Base-by-base conservation (phyloP, 345 rosid genomes). In the Erodium maritimum region DNA sequence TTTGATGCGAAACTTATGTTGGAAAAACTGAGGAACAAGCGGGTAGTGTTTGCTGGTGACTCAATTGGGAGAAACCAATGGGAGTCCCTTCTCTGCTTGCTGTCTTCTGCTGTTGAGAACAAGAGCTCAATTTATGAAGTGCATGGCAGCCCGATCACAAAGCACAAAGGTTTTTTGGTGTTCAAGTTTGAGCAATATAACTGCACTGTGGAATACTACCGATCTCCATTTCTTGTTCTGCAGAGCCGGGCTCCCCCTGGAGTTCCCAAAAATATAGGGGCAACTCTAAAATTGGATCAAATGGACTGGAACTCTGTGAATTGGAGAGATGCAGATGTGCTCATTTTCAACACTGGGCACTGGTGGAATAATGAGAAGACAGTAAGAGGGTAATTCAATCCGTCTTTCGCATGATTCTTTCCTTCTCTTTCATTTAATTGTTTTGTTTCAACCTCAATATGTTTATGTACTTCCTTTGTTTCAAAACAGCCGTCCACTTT, bases 361-460 rank as follows among this genome's bases (percentile, higher is more conserved):
- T 93, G 96, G 99, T 89, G 96, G 96, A 89, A 86, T 69, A 71
- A 83, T 2, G 96, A 86, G 82, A 93, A 93, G 81, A 93, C 99
- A 22, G 69, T 80, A 29, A 82, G 91, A 77, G 83, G 84, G 99
- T 93, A 77, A 74, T 62, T 45, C 33, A 17, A 56, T 65, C 24
- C 6, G 56, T 20, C 60, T 16, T 11, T 62, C 34, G 8, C 12
- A 25, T 46, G 50, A 42, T 0, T 25, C 23, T 57, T 29, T 29
- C 9, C 5, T 29, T 29, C 9, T 29, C 5, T 29, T 29, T 29
- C 5, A 29, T 29, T 29, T 29, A 5, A 29, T 29, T 29, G 37
- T 29, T 29, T 29, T 29, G 37, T 29, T 29, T 29, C 37, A 29
- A 29, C 37, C 9, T 29, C 1, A 4, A 6, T 29, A 29, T 29